Base-by-base conservation (phyloP, 2,329 filamentous ascomycete genomes). In the Graphilbum sp. region DNA sequence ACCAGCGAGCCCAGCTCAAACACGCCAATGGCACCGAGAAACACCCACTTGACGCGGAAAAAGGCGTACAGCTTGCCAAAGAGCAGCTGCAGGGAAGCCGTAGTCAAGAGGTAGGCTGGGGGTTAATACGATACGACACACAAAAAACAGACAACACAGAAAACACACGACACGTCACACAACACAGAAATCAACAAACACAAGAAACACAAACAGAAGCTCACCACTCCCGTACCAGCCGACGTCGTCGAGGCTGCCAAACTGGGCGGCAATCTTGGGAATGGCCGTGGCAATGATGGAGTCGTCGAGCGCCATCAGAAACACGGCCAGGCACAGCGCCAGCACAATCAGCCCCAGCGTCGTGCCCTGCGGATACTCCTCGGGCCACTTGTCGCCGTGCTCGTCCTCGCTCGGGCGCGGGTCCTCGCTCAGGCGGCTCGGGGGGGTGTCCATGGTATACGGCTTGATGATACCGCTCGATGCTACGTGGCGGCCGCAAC, bases 261-360 rank as follows among this genome's bases (percentile, higher is more conserved):
- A 54, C 34, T 54, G 46, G 44, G 52, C 49, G 2, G 54, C 55
- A 36, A 57, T 56, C 38, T 52, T 54, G 21, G 54, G 54, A 34
- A 57, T 56, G 30, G 54, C 54, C 6, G 53, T 55, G 4, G 53
- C 50, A 32, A 57, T 53, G 36, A 57, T 55, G 2, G 44, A 43
- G 29, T 47, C 46, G 41, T 49, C 61, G 13, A 65, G 49, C 3
- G 60, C 60, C 50, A 63, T 58, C 30, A 63, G 51, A 40, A 66
- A 63, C 8, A 65, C 60, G 32, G 54, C 57, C 17, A 65, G 47
- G 41, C 59, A 63, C 40, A 66, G 45, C 2, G 61, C 61, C 5
- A 62, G 46, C n/a, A 53, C 53, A 41, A 66, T 62, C 9, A 65
- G 45, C 3, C 6, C 31, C 9, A 63, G 53, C 40, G 54, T 57